Base-by-base conservation (phyloP, 176 grass and related monocot species). In the Bromus sterilis region DNA sequence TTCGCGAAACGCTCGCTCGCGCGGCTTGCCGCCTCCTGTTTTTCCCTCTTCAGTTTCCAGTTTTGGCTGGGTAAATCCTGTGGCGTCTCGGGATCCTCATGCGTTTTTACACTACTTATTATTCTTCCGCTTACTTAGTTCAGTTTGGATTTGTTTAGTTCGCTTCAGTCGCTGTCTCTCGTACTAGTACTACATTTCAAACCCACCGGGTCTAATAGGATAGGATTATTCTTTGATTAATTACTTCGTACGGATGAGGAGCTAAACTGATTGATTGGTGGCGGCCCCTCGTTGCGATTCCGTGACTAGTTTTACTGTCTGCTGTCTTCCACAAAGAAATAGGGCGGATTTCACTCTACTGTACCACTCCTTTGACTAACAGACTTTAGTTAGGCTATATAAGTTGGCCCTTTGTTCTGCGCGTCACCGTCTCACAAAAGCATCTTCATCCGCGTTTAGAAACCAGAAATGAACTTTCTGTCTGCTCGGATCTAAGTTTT, bases 151-250 rank as follows among this genome's bases (percentile, higher is more conserved):
- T 84, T 84, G 36, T 75, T 73, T 49, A 67, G 4, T 48, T 32
- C 29, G 24, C 7, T 76, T 57, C 68, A 30, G 48, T 87, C 78
- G 71, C 49, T 66, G 37, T 89, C 83, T 33, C 26, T 31, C 26
- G 15, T 48, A 48, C 14, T 46, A 46, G 15, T 41, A 44, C 41
- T 44, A 53, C 48, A 46, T 83, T 80, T 56, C 15, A 62, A 4
- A 34, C 32, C 2, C 56, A 46, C 51, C 34, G 48, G 4, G 18
- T 34, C 0, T 29, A n/a, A n/a, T n/a, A 56, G 39, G n/a, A n/a
- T 20, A 44, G 23, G 24, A 78, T 78, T 71, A 81, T 30, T 46
- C 3, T 56, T 88, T 79, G 63, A 82, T 86, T 86, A 78, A 43
- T 82, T n/a, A 0, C 0, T 35, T 64, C 57, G 83, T 85, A 85